Evolutionary conservation across 1,284 basidiomycete species (phyloP), one percentile per base, ranked within the genome.

Genomic region (Leccinum fallax): DNA sequence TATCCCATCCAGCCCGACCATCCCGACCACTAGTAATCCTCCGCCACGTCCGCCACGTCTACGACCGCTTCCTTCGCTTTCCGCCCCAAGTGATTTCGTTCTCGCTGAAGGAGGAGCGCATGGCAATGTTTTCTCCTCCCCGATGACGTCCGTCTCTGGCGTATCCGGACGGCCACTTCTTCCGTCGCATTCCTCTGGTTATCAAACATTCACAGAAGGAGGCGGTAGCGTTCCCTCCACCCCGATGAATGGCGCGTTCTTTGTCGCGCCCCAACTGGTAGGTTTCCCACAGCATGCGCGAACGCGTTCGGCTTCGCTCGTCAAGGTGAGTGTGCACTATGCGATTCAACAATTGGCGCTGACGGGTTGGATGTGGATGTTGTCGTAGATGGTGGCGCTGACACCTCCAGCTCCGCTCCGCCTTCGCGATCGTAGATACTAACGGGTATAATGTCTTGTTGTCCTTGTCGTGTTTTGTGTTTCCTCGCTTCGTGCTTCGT

Each of bases 41-140:
- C 82, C 82, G 28, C 81, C 79, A 36, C 78, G 76, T 40, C 68
- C 76, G 53, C 66, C 73, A 56, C 78, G 80, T 62, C 62, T 57
- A n/a, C 52, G 53, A 7, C 24, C 48, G 51, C 56, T 57, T 30
- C 59, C 67, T 8, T 55, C 65, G 58, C 24, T 43, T 43, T 43
- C 40, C 40, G n/a, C n/a, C 38, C 38, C 16, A 2, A 40, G 32
- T 60, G 48, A 62, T 55, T 43, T 40, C 51, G 28, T 60, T 56
- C 16, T 40, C 8, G 8, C 38, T 5, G 38, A n/a, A n/a, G 38
- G 19, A 48, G n/a, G 55, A 55, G 55, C 59, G 26, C 57, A 6
- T 40, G 16, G 32, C 53, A 21, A 16, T 32, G n/a, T 5, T 16
- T 28, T 16, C 40, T 40, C 49, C 11, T 26, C n/a, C 53, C n/a